Base-by-base conservation (phyloP, 2,329 filamentous ascomycete species). In the Didymella lethalis region DNA sequence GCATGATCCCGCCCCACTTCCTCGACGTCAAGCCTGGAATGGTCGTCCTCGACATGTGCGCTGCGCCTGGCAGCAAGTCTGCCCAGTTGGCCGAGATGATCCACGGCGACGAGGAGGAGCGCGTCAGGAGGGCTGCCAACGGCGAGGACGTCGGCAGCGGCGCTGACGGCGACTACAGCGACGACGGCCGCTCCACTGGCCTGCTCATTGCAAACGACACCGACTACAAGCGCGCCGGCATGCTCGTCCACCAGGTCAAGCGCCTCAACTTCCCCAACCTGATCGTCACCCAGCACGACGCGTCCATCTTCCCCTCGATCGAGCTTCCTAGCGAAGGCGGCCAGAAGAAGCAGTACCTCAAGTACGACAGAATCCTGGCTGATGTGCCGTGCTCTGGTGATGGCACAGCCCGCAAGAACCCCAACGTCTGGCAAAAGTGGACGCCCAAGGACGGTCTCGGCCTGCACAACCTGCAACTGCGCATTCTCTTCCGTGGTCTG, bases 321-420 rank as follows among this genome's bases (percentile, higher is more conserved):
- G 92, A 90, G 74, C 85, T 98, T n/a, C 88, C 89, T 18, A 79
- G 88, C 12, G 81, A 83, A 3, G 77, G 82, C 32, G 75, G 81
- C 54, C 74, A 82, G 20, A 83, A 85, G 64, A 84, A 86, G 67
- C 84, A 86, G 66, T 98, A 97, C 77, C 86, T 99, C 61, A 97
- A 97, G 80, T 99, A 97, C 70, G 95, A 99, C 77, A 90, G 95
- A 62, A 96, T 99, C 62, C 82, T 99, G 56, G 94, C 95, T 44
- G 95, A 99, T 79, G 95, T 99, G 0, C 95, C 95, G 44, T 99
- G 95, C 82, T 96, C 93, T 4, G 95, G 95, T 59, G 95, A 99
- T 71, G 95, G 95, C 56, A 99, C 95, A 0, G 82, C 91, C 55
- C 88, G 95, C 66, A 99, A 99, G 85, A 99, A 99, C 73, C 85